Base-by-base conservation (phyloP, 2,329 filamentous ascomycete species). In the Trichoderma sp. region DNA sequence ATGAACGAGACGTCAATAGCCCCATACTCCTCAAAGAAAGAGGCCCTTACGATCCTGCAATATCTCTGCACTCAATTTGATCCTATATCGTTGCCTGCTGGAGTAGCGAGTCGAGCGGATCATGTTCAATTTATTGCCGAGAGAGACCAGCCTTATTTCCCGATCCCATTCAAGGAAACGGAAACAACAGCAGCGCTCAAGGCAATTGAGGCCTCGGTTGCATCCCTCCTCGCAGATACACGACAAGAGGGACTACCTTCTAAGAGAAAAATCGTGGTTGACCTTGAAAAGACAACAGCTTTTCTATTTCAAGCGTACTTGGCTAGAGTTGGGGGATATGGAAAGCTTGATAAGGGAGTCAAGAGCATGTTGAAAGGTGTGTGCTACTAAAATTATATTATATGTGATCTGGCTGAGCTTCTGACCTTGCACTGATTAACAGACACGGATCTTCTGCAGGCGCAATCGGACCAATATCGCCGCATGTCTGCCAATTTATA, bases 401-500 rank as follows among this genome's bases (percentile, higher is more conserved):
- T 10, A 48, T 35, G 15, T 34, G 5, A 57, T 5, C 4, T 4
- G 8, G 1, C 3, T 2, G 5, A 1, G 22, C n/a, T 19, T 9
- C 45, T 66, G 12, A 45, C 6, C 27, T 19, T 3, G 63, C 39
- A 15, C 34, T 19, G 5, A 54, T 10, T 12, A 5, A 19, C 68
- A 92, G 90, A 92, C 72, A 93, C 90, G 73, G 91, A 93, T 77
- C 78, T 92, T 25, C 80, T 91, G 5, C 80, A 85, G 69, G 91
- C 91, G 1, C 91, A 93, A 75, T 91, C 90, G 2, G 87, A 88
- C 70, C 80, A 87, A 7, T 93, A 93, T 74, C 86, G 90, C 10
- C 87, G 90, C 69, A 83, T 92, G 77, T 91, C 90, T 12, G 90
- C 90, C 15, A 92, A 92, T 69, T 78, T 92, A 1, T 92, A 92